A percentile compares a stretch with the other conserved stretches of the same genome.
phyloP scores from a whole-genome alignment of 257 asterid species.

The Nicotiana obtusifolia region DNA sequence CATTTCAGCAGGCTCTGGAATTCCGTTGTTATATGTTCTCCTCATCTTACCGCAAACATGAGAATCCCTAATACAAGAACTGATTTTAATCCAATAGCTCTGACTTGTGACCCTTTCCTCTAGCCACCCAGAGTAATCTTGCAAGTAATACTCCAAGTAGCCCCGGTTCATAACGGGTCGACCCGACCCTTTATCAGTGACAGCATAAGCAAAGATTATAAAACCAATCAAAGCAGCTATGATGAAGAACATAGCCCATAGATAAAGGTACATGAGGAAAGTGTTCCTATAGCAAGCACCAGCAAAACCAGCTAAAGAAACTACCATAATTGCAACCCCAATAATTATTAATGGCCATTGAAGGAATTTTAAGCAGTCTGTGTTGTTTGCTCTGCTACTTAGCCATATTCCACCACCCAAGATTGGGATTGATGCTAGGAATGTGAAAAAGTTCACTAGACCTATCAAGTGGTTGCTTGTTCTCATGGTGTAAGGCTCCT shows the following conservation, averaged over 20 bases:
- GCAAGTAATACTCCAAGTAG: constrained; percentile 56
- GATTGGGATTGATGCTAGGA: constrained; percentile 65
- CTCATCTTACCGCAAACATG: constrained; percentile 43
- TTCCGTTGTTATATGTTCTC: constrained; percentile 35
- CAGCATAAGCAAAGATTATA: constrained; percentile 78
- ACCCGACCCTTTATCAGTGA: constrained; percentile 71
- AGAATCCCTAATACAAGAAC: constrained; percentile 64
- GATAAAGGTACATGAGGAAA: constrained; percentile 74
- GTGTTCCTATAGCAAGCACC: constrained; percentile 89
- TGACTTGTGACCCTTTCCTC: constrained; percentile 48
- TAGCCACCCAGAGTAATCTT: constrained; percentile 85
- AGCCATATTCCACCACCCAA: constrained; percentile 92
- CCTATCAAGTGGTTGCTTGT: constrained; percentile 71
- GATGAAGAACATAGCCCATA: constrained; percentile 81
- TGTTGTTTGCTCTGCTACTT: constrained; percentile 79
- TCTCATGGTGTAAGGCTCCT: constrained; percentile 32
- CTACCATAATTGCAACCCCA: constrained; percentile 71
- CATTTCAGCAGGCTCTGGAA: constrained; percentile 58
- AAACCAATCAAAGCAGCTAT: constrained; percentile 63
- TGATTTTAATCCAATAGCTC: constrained; percentile 61
- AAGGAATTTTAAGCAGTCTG: constrained; percentile 79
- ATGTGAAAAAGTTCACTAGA: constrained; percentile 46
- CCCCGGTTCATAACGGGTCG: constrained; percentile 50
- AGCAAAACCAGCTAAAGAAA: constrained; percentile 77
- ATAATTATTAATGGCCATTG: constrained; percentile 84